phyloP scores from a whole-genome alignment of 2,329 filamentous ascomycete genomes.

The Pyricularia sp. region DNA sequence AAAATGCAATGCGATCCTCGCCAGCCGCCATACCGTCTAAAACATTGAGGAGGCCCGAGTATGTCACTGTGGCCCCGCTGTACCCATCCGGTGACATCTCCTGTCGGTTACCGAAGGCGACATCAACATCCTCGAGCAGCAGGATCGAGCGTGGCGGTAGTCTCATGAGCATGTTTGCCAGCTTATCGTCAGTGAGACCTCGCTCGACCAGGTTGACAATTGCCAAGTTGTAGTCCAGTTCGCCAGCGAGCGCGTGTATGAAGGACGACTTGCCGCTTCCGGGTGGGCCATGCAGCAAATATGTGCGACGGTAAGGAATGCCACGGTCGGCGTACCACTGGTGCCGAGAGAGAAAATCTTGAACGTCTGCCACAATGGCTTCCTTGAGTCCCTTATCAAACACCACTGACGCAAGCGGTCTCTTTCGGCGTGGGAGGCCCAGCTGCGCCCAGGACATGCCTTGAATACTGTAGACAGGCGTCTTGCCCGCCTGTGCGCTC shows the following conservation, averaged over 20 bases:
- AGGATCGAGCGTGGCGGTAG: conserved; percentile 75
- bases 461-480: conserved; percentile 78
- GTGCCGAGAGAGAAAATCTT: conserved; percentile 69
- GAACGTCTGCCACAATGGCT: conserved; percentile 67
- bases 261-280: conserved; percentile 94
- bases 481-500: conserved; percentile 82
- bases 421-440: conserved; percentile 75
- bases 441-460: conserved; percentile 79
- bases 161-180: conserved; percentile 79
- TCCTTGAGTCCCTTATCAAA: conserved; percentile 79
- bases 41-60: conserved; percentile 80
- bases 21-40: conserved; percentile 89
- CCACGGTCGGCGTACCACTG: conserved; percentile 93
- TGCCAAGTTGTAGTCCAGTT: conserved; percentile 84
- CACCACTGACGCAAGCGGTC: conserved; percentile 81
- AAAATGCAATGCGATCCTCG: conserved; percentile 86
- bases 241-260: conserved; percentile 89
- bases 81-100: conserved; percentile 76
- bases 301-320: conserved; percentile 84
- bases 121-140: conserved; percentile 82
- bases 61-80: conserved; percentile 80
- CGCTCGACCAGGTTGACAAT: conserved; percentile 87
- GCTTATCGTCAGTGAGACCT: conserved; percentile 79
- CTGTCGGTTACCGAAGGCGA: conserved; percentile 76
- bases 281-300: conserved; percentile 80